Base-by-base conservation (phyloP, 73 alveolate species). In the Paramecium primaurelia region DNA sequence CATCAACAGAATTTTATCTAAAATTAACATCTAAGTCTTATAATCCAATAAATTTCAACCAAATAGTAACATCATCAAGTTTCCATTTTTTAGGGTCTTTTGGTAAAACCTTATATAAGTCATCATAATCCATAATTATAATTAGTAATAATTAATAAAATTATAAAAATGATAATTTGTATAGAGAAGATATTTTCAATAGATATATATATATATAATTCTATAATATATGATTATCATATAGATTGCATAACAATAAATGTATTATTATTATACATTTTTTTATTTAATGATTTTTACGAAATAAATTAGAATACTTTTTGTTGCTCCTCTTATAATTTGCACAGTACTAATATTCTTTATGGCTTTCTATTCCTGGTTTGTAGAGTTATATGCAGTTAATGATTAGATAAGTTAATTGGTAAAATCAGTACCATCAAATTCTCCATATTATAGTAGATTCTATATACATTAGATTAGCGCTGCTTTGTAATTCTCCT, bases 1-100 rank as follows among this genome's bases (percentile, higher is more conserved):
- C 91, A 80, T 80, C 91, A 18, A 80, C 49, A 0, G 91, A 71
- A 80, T 80, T 80, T 20, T 14, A 34, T 14, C 40, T 80, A 80
- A 71, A 26, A 28, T 44, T 44, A 5, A 28, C 34, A 80, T 34
- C 47, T 14, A 80, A 80, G 14, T 49, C 91, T 9, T 44, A 32
- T 36, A 80, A 28, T 44, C 91, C 91, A 11, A 80, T 80, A 25
- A 42, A 47, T 12, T 80, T 45, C 26, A 80, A 36, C 91, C 91
- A 80, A n/a, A 6, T 44, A 6, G 49, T 73, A 2, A 80, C 91
- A 47, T 80, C 91, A 8, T 14, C 20, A 3, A 14, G 16, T 10
- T 37, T 80, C 91, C 91, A 80, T 25, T 73, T 42, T 26, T 73
- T 40, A 45, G 91, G 91, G 20, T 80, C 91, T 36, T 80, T 80